Conservation (phyloP, 345 rosid species). For the Cochlearia excelsa region DNA sequence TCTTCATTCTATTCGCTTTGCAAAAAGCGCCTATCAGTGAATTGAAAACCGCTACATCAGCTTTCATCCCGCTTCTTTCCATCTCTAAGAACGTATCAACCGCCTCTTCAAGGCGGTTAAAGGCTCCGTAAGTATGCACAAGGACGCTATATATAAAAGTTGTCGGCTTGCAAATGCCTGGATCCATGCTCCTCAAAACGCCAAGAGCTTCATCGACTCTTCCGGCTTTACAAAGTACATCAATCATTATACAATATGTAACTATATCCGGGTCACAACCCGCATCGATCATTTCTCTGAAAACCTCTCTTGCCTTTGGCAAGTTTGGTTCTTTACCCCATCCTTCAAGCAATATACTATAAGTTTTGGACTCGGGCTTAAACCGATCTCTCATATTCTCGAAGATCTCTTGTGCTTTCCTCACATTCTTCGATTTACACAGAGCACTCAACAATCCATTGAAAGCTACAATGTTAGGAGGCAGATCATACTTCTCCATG, state of each 20-base stretch:
- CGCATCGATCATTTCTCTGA: slow-evolving; percentile 57
- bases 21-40: slow-evolving; percentile 78
- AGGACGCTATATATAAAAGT: slow-evolving; percentile 79
- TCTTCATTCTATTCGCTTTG: slow-evolving; percentile 62
- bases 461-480: slow-evolving; percentile 65
- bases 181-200: slow-evolving; percentile 62
- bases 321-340: slow-evolving; percentile 91
- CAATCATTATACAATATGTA: slow-evolving; percentile 82
- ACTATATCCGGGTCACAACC: slow-evolving; percentile 84
- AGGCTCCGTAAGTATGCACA: slow-evolving; percentile 74
- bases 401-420: slow-evolving; percentile 87
- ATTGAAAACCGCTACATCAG: slow-evolving; percentile 76
- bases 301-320: slow-evolving; percentile 79
- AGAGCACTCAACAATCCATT: slow-evolving; percentile 80
- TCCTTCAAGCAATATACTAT: slow-evolving; percentile 79
- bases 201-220: slow-evolving; percentile 85
- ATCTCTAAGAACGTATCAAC: slow-evolving; percentile 71
- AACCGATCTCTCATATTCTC: slow-evolving; percentile 55
- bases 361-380: slow-evolving; percentile 64
- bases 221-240: slow-evolving; percentile 82
- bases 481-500: slow-evolving; percentile 72
- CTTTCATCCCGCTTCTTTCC: slow-evolving; percentile 65
- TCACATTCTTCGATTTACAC: slow-evolving; percentile 84
- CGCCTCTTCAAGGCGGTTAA: slow-evolving; percentile 76
- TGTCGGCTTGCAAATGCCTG: slow-evolving; percentile 51